Evolutionary conservation across 805 yeast genomes (phyloP), one percentile per base, ranked within the genome.

Genomic region (Candida vaughaniae): DNA sequence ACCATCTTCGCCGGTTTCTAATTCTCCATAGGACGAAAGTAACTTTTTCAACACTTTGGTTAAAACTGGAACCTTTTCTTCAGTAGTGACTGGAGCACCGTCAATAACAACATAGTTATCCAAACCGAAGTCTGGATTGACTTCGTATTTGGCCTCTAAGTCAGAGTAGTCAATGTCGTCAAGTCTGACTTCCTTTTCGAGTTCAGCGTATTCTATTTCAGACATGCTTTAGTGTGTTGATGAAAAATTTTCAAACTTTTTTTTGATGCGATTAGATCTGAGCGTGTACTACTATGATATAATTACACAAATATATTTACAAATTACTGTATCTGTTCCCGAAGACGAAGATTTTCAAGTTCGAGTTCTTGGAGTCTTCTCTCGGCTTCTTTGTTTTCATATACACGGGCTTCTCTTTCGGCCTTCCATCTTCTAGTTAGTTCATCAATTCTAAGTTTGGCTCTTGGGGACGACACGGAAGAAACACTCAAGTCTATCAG

Each of bases 31-130:
- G 46, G 78, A 75, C 32, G 78, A 67, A 56, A 93, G 82, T 36
- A 88, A 73, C 68, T 90, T 91, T 50, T 75, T 77, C 55, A 93
- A 75, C 30, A 95, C 97, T 62, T 87, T 90, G 49, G 81, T 76
- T 57, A 93, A 75, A 41, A 85, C 79, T 38, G 88, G 85, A 35
- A 81, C 85, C 66, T 93, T 93, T 36, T 87, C 61, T 58, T 83
- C 95, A 41, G 97, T 96, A 17, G 95, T 95, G 44, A 88, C 72
- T 49, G 99, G 99, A 8, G 95, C 90, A 32, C 99, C 99, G 59
- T 89, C 97, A 35, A 88, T 84, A 20, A 91, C 85, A 40, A 91
- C 79, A 56, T 78, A 89, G 53, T 77, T 77, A 54, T 86, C 95
- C 39, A 85, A 72, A 34, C 80, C 77, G 40, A 73, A 66, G 35